Evolutionary conservation across 306 rosid species (phyloP).

Genomic region (Inga leiocalycina): DNA sequence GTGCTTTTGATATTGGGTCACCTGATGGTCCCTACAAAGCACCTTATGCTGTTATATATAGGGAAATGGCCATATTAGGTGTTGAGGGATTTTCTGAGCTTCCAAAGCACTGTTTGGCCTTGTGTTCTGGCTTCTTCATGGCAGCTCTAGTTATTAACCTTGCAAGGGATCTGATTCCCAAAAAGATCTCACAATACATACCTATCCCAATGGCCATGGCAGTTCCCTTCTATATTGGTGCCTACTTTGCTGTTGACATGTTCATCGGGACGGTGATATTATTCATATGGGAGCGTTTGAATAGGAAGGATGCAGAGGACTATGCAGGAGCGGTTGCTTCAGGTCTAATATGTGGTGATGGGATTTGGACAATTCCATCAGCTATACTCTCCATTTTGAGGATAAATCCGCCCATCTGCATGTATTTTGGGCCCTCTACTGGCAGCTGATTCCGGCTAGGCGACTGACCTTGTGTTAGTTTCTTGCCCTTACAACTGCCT

Average conservation of each 20-base stretch:
- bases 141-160: conserved; percentile 78
- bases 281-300: conserved; percentile 80
- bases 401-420: conserved; percentile 90
- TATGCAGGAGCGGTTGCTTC: conserved; percentile 95
- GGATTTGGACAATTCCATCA: conserved; percentile 96
- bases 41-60: conserved; percentile 78
- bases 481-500: background rate
- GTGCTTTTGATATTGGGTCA: conserved; percentile 86
- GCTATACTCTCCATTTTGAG: conserved; percentile 82
- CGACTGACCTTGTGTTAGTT: background rate
- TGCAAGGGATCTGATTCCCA: conserved; percentile 67
- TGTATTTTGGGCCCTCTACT: conserved; percentile 61
- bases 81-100: conserved; percentile 89
- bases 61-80: conserved; percentile 97
- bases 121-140: conserved; percentile 73
- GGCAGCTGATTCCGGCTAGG: background rate
- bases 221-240: conserved; percentile 88
- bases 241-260: conserved; percentile 90
- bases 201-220: conserved; percentile 99
- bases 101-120: conserved; percentile 78
- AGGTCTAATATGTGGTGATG: conserved; percentile 94
- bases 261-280: conserved; percentile 84
- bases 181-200: conserved; percentile 68
- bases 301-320: conserved; percentile 76
- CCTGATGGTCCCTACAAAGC: conserved; percentile 96